Evolutionary conservation across 2,329 filamentous ascomycete genomes (phyloP).

Genomic region (Ophiocordyceps sinensis): DNA sequence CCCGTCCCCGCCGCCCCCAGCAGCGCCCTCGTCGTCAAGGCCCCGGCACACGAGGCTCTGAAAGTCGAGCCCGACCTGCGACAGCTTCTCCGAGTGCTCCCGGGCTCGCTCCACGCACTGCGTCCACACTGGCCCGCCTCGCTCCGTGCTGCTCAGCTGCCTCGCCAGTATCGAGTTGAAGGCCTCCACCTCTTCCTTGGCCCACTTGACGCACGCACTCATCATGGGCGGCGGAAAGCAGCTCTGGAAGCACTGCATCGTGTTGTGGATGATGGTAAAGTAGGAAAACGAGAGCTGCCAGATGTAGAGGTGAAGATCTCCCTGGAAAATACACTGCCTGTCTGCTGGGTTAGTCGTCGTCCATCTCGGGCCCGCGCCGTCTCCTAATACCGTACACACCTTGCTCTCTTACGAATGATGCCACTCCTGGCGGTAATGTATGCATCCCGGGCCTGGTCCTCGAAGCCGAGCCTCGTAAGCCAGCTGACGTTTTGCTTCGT

Average conservation of each 20-base stretch:
- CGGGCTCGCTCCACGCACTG: slow-evolving; percentile 72
- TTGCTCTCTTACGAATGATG: slow-evolving; percentile 66
- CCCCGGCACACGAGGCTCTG: slow-evolving; percentile 60
- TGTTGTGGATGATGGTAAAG: slow-evolving; percentile 89
- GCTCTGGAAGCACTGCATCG: slow-evolving; percentile 71
- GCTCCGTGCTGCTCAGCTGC: slow-evolving; percentile 77
- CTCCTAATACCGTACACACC: slow-evolving; percentile 33
- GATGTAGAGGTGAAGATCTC: slow-evolving; percentile 82
- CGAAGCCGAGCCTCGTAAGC: slow-evolving; percentile 76
- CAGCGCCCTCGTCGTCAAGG: slow-evolving; percentile 14
- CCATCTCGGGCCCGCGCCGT: not conserved
- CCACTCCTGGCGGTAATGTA: slow-evolving; percentile 70
- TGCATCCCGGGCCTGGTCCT: slow-evolving; percentile 75
- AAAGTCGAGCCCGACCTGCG: slow-evolving; percentile 84
- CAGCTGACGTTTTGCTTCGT: slow-evolving; percentile 72
- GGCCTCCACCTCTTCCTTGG: slow-evolving; percentile 83
- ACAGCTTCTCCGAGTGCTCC: slow-evolving; percentile 65
- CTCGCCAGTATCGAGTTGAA: slow-evolving; percentile 75
- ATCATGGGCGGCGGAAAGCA: slow-evolving; percentile 81
- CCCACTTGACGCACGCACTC: slow-evolving; percentile 94
- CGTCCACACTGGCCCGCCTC: slow-evolving; percentile 60
- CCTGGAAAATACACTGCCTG: slow-evolving; percentile 90
- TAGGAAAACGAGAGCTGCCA: slow-evolving; percentile 93
- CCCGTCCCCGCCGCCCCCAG: slow-evolving; percentile 9
- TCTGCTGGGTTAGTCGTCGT: not conserved